These are phyloP conservation scores for Tulasnella sp. DNA, from an alignment of 768 basidiomycete species.

Conservation along the genomic window DNA sequence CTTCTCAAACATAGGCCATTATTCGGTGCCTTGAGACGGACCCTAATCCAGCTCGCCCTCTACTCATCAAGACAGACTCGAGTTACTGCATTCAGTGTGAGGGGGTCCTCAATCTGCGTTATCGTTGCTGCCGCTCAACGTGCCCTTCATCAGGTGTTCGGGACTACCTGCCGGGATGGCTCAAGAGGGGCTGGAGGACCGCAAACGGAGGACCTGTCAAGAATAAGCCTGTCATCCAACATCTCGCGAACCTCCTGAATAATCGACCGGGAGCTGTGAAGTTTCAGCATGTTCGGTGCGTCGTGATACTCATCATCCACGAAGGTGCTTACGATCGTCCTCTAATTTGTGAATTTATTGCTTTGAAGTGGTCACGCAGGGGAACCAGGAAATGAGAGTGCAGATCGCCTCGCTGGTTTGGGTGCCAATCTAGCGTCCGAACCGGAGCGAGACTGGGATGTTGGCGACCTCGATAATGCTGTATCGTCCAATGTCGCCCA, in stretches of 20 bases:
- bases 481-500: neutral
- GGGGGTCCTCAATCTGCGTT: neutral
- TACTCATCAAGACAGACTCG: slow-evolving; percentile 79
- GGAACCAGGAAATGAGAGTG: slow-evolving; percentile 71
- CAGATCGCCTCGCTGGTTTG: slow-evolving; percentile 57
- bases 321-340: neutral
- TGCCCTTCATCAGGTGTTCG: slow-evolving; percentile 41
- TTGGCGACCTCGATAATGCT: neutral
- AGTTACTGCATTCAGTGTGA: slow-evolving; percentile 70
- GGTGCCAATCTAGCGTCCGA: slow-evolving; percentile 28
- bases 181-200: slow-evolving; percentile 36
- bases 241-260: slow-evolving; percentile 50
- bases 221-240: slow-evolving; percentile 59
- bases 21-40: slow-evolving; percentile 60
- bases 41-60: slow-evolving; percentile 40
- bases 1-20: slow-evolving; percentile 48
- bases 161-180: slow-evolving; percentile 61
- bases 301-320: too few species aligned
- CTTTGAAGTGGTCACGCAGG: slow-evolving; percentile 50
- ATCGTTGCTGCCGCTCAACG: slow-evolving; percentile 2
- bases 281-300: slow-evolving; percentile 51
- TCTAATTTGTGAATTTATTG: neutral
- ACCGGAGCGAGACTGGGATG: slow-evolving; percentile 11
- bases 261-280: slow-evolving; percentile 38
- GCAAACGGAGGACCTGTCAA: slow-evolving; percentile 46